Evolutionary conservation across 495 filamentous ascomycete species (phyloP).

Genomic region (Lasiosphaeris hirsuta): DNA sequence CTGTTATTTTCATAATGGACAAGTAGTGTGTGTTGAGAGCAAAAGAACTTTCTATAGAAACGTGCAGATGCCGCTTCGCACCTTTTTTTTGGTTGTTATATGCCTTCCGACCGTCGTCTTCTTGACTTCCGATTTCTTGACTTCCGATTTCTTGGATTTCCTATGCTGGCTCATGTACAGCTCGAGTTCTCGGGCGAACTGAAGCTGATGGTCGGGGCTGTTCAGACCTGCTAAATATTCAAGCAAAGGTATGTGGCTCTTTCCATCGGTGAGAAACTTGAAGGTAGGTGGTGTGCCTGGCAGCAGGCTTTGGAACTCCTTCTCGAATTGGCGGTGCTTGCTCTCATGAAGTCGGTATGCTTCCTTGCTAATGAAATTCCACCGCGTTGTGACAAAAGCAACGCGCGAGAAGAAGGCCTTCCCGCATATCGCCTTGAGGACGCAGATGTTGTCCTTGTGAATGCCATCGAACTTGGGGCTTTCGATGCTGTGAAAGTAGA

Average conservation of each 20-base stretch:
- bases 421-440: not conserved
- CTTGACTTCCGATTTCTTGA: too few species aligned
- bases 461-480: not conserved
- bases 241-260: not conserved
- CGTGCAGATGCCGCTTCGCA: too few species aligned
- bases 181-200: too few species aligned
- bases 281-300: not conserved
- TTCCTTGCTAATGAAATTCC: not conserved
- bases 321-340: not conserved
- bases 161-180: too few species aligned
- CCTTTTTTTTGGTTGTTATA: too few species aligned
- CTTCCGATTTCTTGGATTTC: too few species aligned
- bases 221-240: not conserved
- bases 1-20: too few species aligned
- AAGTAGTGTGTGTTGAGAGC: too few species aligned
- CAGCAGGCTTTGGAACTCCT: not conserved
- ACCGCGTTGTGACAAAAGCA: not conserved
- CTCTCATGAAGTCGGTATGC: not conserved
- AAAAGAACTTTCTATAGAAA: too few species aligned
- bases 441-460: not conserved
- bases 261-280: not conserved
- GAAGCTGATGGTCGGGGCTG: too few species aligned
- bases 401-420: not conserved
- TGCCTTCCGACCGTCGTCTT: too few species aligned
- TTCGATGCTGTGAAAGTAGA: slow-evolving; percentile 4